phyloP scores from a whole-genome alignment of 768 basidiomycete species.

The Panaeolus papilionaceus region DNA sequence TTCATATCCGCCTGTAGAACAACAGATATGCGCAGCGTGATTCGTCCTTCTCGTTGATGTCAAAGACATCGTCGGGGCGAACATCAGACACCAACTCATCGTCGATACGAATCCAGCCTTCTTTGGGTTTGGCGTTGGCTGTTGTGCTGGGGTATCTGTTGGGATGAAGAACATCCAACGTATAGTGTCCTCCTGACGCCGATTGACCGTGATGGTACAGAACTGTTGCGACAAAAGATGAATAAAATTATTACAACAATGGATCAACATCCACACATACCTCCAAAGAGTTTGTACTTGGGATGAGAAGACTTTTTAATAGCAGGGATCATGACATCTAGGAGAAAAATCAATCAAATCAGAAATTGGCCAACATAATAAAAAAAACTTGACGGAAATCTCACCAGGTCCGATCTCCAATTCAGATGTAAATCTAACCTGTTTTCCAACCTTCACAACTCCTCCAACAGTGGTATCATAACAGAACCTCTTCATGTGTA shows the following conservation, averaged over 20 bases:
- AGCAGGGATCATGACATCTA: constrained; percentile 68
- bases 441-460: constrained; percentile 88
- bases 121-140: constrained; percentile 46
- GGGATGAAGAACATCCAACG: constrained; percentile 86
- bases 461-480: constrained; percentile 80
- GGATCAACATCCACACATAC: constrained; percentile 44
- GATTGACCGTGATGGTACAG: constrained; percentile 94
- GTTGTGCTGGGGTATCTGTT: constrained; percentile 54
- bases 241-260: not conserved
- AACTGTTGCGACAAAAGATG: constrained; percentile 46
- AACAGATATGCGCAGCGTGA: constrained; percentile 82
- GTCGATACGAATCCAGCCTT: constrained; percentile 93
- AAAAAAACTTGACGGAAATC: constrained; percentile 27
- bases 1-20: constrained; percentile 75
- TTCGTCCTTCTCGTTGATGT: constrained; percentile 56
- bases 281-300: constrained; percentile 85
- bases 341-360: constrained; percentile 6
- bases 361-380: not conserved
- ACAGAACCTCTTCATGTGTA: constrained; percentile 91
- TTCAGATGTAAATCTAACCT: constrained; percentile 77
- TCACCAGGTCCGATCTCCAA: constrained; percentile 76
- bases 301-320: constrained; percentile 50
- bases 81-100: constrained; percentile 88
- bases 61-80: constrained; percentile 75
- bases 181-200: constrained; percentile 95